Base-by-base conservation (phyloP, 768 basidiomycete species). In the Tubosaeta brunneosetosa region DNA sequence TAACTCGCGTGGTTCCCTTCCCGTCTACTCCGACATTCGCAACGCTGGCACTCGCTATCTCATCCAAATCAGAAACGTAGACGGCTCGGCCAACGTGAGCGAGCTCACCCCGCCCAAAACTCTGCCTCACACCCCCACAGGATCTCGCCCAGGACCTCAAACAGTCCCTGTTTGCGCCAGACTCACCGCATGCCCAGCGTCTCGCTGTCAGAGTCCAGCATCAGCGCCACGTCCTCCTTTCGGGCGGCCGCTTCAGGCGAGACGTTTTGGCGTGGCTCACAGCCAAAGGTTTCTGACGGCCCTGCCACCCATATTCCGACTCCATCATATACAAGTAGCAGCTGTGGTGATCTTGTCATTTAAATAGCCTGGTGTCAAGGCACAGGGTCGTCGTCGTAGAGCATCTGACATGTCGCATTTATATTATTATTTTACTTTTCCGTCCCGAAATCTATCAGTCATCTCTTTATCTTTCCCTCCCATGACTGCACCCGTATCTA, bases 21-120 rank as follows among this genome's bases (percentile, higher is more conserved):
- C 88, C 41, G 85, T 91, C 25, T 89, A 89, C 66, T 79, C 85
- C 27, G 85, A 90, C 65, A 64, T 87, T 42, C 82, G 85, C 56
- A 88, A 85, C 65, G 80, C 70, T 29, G 79, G 84, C 53, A 78
- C 82, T 4, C 79, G 81, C 50, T 71, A 81, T 55, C 71, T 79
- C 33, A 68, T 85, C 41, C 74, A 78, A 42, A 75, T 91, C 52
- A 79, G 83, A 48, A 86, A 89, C 67, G 73, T 91, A 9, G 76
- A 88, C 52, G 89, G 88, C 17, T 75, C 80, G 55, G 61, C 72
- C 53, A 68, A 74, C 51, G 88, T 87, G 63, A 56, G 78, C 73
- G 22, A 22, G 54, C 4, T 4, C 31, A 50, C 45, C 22, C 48
- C 19, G 8, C 27, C 19, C 22, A 22, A 12, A 14, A 17, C 11